Percentiles rank a stretch among this genome's conserved stretches.
These are phyloP conservation scores for Vachellia pachyceras DNA, from an alignment of 306 rosid genomes.

Conservation along the genomic window DNA sequence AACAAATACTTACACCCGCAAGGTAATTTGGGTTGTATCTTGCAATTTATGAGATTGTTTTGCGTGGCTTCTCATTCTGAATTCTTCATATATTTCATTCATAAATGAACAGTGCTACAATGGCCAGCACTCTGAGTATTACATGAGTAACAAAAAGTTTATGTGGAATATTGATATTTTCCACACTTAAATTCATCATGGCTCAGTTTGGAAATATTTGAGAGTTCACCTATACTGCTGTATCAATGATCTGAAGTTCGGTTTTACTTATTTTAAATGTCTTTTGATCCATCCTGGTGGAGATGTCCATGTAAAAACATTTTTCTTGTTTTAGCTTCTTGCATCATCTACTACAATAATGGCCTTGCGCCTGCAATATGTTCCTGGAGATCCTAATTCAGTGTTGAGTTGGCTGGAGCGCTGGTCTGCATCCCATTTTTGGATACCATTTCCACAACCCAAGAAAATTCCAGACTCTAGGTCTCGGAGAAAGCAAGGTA, in stretches of 20 bases:
- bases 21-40: slow-evolving; percentile 56
- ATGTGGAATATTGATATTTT: background rate
- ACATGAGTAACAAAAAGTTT: background rate
- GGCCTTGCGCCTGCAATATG: slow-evolving; percentile 74
- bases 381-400: slow-evolving; percentile 83
- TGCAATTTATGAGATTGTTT: background rate
- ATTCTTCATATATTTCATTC: background rate
- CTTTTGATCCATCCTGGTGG: background rate
- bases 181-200: background rate
- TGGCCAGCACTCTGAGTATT: background rate
- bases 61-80: background rate
- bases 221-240: background rate
- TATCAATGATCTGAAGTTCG: background rate
- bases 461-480: slow-evolving; percentile 70
- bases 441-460: slow-evolving; percentile 85
- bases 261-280: background rate
- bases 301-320: slow-evolving; percentile 38
- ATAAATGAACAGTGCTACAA: background rate
- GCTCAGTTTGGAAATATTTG: background rate
- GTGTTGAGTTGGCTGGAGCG: slow-evolving; percentile 81
- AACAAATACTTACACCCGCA: slow-evolving; percentile 63
- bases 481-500: slow-evolving; percentile 68
- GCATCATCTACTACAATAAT: slow-evolving; percentile 66
- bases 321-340: slow-evolving; percentile 69
- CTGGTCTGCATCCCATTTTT: slow-evolving; percentile 79